A percentile compares a stretch with the other conserved stretches of the same genome.
Evolutionary conservation across 257 asterid species (phyloP).

Genomic region (Dorcoceras hygrometricum): DNA sequence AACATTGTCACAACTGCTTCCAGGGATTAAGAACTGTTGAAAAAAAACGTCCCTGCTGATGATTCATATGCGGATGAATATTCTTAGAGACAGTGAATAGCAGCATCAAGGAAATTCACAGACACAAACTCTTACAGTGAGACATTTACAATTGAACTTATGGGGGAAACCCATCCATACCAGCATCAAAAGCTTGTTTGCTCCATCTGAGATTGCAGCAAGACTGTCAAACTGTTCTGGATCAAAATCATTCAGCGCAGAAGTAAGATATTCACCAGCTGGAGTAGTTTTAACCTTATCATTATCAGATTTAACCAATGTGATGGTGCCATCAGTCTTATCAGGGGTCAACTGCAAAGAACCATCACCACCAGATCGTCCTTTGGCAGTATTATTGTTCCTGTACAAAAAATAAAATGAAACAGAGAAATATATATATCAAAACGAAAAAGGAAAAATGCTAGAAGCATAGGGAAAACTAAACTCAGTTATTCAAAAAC

Average conservation of each 20-base stretch:
- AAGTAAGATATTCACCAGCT: conserved; percentile 98
- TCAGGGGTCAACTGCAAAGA: conserved; percentile 51
- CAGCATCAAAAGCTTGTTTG: conserved; percentile 99
- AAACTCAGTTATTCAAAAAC: conserved; percentile 16
- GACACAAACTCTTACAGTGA: conserved; percentile 14
- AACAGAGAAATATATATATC: conserved; percentile 4
- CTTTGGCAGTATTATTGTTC: conserved; percentile 49
- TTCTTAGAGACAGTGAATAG: conserved; percentile 10
- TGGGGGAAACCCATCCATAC: conserved; percentile 39
- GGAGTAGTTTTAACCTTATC: conserved; percentile 88
- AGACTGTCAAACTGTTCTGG: conserved; percentile 95
- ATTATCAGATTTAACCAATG: conserved; percentile 70
- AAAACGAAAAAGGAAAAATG: conserved; percentile 14
- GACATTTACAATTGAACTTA: conserved; percentile 18
- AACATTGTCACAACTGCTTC: conserved; percentile 2
- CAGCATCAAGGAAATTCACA: conserved; percentile 18
- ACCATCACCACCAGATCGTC: conserved; percentile 48
- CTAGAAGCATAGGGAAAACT: background rate
- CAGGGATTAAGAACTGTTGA: conserved; percentile 10
- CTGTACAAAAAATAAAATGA: conserved; percentile 41
- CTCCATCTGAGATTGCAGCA: conserved; percentile 99
- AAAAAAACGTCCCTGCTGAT: conserved; percentile 7
- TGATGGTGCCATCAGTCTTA: conserved; percentile 60
- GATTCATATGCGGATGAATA: conserved; percentile 11
- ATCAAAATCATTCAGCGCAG: conserved; percentile 91